Evolutionary conservation across 805 yeast genomes (phyloP).

Genomic region (Metschnikowia vanudenii): DNA sequence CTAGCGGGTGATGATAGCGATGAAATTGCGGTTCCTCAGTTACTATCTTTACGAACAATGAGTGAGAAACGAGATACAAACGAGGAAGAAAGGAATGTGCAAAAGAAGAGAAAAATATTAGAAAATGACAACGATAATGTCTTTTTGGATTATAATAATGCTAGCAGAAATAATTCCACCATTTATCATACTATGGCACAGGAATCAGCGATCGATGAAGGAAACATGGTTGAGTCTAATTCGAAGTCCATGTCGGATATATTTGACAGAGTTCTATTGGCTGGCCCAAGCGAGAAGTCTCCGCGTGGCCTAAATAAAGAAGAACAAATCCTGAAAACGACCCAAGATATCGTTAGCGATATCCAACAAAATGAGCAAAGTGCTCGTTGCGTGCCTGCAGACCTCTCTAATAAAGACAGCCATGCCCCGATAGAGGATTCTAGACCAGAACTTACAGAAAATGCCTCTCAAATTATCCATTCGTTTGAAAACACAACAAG

Average conservation of each 20-base stretch:
- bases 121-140: constrained; percentile 30
- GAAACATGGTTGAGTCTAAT: background rate
- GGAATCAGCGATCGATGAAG: constrained; percentile 9
- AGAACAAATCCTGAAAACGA: background rate
- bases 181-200: constrained; percentile 30
- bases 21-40: constrained; percentile 14
- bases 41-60: constrained; percentile 9
- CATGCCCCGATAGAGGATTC: background rate
- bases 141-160: constrained; percentile 28
- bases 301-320: background rate
- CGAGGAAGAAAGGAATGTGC: background rate
- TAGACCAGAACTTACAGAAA: background rate
- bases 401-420: too few species aligned
- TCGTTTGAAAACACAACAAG: constrained; percentile 6
- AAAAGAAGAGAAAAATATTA: background rate
- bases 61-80: background rate
- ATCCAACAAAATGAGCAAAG: too few species aligned
- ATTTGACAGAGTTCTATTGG: constrained; percentile 29
- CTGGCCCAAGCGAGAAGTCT: constrained; percentile 11
- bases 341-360: too few species aligned
- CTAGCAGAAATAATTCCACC: constrained; percentile 24
- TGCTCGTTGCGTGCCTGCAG: too few species aligned
- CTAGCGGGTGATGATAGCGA: constrained; percentile 15
- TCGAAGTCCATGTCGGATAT: constrained; percentile 33
- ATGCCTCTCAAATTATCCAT: background rate